Evolutionary conservation across 805 yeast genomes (phyloP).

Genomic region (Metschnikowia amazonensis): DNA sequence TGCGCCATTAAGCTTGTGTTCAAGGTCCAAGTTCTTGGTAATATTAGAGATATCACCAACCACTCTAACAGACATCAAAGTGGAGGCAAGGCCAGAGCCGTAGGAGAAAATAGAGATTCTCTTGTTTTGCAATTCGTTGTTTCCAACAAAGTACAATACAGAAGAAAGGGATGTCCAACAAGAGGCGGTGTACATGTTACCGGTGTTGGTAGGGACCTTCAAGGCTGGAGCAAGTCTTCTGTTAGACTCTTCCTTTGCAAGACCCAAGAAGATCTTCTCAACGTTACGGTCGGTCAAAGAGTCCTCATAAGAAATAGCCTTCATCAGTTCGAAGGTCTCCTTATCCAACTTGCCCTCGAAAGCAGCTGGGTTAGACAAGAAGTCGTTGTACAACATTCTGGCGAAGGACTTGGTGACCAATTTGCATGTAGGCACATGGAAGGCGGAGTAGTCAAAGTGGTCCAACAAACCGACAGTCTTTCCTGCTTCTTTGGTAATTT

Average conservation of each 20-base stretch:
- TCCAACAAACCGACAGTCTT: constrained; percentile 57
- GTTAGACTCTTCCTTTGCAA: constrained; percentile 65
- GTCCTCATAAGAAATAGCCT: constrained; percentile 62
- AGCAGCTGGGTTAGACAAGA: constrained; percentile 59
- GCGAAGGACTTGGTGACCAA: constrained; percentile 90
- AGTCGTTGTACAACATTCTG: constrained; percentile 86
- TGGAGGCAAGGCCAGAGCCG: constrained; percentile 96
- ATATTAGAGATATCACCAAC: constrained; percentile 76
- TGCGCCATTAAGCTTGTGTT: constrained; percentile 55
- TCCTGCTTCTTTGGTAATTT: constrained; percentile 48
- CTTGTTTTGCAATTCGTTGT: constrained; percentile 71
- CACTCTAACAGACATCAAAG: constrained; percentile 75
- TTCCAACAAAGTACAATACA: constrained; percentile 68
- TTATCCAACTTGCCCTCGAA: constrained; percentile 42
- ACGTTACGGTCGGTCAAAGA: constrained; percentile 74
- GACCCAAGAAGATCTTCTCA: constrained; percentile 80
- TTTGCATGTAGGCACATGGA: constrained; percentile 98
- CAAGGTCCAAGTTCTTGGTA: constrained; percentile 60
- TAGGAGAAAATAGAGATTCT: constrained; percentile 92
- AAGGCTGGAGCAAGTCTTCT: constrained; percentile 77
- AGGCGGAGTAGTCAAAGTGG: constrained; percentile 86
- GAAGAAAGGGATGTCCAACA: constrained; percentile 86
- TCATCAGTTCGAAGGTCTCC: constrained; percentile 52
- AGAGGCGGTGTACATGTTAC: constrained; percentile 97
- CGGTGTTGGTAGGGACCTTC: constrained; percentile 90